Base-by-base conservation (phyloP, 2,329 filamentous ascomycete species). In the Diplocarpon rosae region DNA sequence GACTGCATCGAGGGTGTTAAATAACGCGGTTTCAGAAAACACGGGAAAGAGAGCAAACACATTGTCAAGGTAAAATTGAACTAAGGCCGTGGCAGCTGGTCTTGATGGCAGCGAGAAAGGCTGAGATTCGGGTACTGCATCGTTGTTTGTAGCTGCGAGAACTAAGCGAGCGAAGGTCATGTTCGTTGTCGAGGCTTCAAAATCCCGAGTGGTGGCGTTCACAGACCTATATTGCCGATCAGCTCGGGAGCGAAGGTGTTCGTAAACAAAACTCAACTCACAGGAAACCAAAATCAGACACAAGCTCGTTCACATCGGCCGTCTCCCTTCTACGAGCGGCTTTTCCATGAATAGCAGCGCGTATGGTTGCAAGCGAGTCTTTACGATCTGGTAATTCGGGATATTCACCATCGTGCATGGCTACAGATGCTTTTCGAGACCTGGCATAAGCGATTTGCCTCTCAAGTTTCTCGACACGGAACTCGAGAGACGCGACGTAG, bases 401-500 rank as follows among this genome's bases (percentile, higher is more conserved):
- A 20, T 58, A 58, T 41, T 78, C 80, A 11, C 70, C 66, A 49
- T 85, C 80, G 53, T 81, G 71, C 56, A 83, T 72, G 17, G 75
- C 70, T 13, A 85, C 70, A 3, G 83, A 84, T 11, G 76, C 80
- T 54, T 85, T 86, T 52, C 83, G 78, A 15, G 78, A 76, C 55
- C 76, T 72, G 41, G 80, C 80, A 65, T 78, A 83, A 29, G 75
- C 71, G 37, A 95, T 73, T 46, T 80, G 80, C 60, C 79, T 82
- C 64, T 95, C 85, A 8, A 96, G 75, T 64, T 85, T 86, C 63
- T 96, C 89, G 54, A 94, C 82, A 46, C 85, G 81, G 13, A 89
- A 78, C 63, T 96, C 90, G n/a, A 98, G 73, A 0, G 90, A 93
- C 7, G 90, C 87, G 36, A 96, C 89, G 71, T 96, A 98, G 65